Base-by-base conservation (phyloP, 2,329 filamentous ascomycete species). In the Fusarium aywerte region DNA sequence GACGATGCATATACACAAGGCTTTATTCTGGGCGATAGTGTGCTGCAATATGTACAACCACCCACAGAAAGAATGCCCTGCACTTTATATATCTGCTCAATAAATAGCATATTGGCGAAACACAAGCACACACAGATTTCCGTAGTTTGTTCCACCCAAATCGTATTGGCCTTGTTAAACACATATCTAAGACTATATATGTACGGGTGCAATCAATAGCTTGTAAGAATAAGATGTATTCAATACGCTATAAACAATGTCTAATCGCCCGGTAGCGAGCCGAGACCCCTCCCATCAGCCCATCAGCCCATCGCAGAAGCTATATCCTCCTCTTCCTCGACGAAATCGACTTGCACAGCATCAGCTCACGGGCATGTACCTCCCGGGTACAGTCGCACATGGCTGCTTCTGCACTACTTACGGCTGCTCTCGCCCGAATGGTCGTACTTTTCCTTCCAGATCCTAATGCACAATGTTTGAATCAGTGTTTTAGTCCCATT, bases 381-480 rank as follows among this genome's bases (percentile, higher is more conserved):
- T 57, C 27, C 63, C 45, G 25, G 44, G 47, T 49, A 55, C 53
- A 33, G 53, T 69, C 50, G 47, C 57, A 66, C 61, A 42, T 39
- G 36, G 59, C 47, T 44, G 40, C 29, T n/a, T 62, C 57, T 65
- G 51, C 58, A 65, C 70, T 74, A 72, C 70, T 75, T 83, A 81
- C 75, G 84, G 80, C 77, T 80, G 50, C 72, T 72, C 57, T 77
- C 75, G 31, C 76, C 74, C 20, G 77, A 80, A 32, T 85, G 83
- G 73, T 86, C 86, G 81, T 98, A 97, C 81, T 98, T 98, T 66
- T 97, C 93, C 79, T 98, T 98, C 93, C 95, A 97, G 76, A 98
- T 97, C 94, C 93, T 97, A 76, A 52, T 59, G 48, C 57, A 56
- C 39, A 42, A 58, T 58, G 25, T 54, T 50, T 51, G 50, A 49